Percentiles rank a stretch among this genome's conserved stretches.
Conservation (phyloP, 306 rosid genomes). For the Dalbergia cultrata region DNA sequence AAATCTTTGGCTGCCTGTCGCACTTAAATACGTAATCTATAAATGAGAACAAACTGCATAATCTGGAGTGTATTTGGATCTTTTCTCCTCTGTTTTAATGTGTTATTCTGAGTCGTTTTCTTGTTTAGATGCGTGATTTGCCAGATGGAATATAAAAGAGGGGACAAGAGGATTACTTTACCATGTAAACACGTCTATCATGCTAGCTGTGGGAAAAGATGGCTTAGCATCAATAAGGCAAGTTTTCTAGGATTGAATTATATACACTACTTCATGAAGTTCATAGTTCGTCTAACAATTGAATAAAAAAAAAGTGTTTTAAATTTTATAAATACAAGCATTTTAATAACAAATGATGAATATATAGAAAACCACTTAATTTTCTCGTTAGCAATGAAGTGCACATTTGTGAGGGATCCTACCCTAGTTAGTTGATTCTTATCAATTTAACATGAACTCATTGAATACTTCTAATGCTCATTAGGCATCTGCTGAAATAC, state of each 20-base stretch:
- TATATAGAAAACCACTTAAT: background rate
- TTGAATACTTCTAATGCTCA: background rate
- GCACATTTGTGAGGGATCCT: slow-evolving; percentile 11
- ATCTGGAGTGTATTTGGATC: slow-evolving; percentile 36
- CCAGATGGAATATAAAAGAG: slow-evolving; percentile 94
- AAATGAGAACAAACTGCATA: slow-evolving; percentile 21
- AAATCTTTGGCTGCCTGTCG: slow-evolving; percentile 17
- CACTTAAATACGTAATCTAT: background rate
- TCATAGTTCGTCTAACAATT: background rate
- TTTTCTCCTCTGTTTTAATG: slow-evolving; percentile 11
- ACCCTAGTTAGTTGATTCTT: background rate
- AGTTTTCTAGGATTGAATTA: slow-evolving; percentile 36
- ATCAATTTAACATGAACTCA: background rate
- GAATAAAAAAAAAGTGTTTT: background rate
- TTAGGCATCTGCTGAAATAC: slow-evolving; percentile 34
- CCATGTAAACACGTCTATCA: slow-evolving; percentile 95
- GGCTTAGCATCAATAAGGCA: slow-evolving; percentile 99
- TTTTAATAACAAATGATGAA: slow-evolving; percentile 7
- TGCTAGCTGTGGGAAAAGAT: slow-evolving; percentile 77
- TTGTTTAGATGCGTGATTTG: slow-evolving; percentile 90
- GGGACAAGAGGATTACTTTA: slow-evolving; percentile 78
- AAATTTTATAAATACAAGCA: slow-evolving; percentile 16
- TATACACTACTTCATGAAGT: background rate
- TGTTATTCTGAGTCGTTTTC: slow-evolving; percentile 28
- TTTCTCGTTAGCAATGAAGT: background rate